phyloP scores from a whole-genome alignment of 345 rosid species.

The Cardamine occulta region DNA sequence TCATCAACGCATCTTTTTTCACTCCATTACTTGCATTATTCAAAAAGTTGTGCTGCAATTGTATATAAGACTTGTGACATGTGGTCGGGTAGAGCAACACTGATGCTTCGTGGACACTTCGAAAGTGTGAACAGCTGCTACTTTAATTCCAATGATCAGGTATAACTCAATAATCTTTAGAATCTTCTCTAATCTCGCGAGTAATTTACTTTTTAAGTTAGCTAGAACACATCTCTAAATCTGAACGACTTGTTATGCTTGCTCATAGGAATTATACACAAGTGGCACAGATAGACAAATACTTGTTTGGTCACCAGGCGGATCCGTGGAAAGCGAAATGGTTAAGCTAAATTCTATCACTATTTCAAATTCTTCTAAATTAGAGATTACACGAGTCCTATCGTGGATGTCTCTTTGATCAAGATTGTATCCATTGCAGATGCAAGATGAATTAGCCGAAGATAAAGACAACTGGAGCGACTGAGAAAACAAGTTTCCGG shows the following conservation, averaged over 20 bases:
- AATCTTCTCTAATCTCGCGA: conserved; percentile 4
- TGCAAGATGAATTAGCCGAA: conserved; percentile 54
- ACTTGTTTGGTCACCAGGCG: conserved; percentile 85
- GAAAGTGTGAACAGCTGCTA: conserved; percentile 82
- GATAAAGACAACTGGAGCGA: conserved; percentile 86
- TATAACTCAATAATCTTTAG: conserved; percentile 34
- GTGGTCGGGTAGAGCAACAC: conserved; percentile 72
- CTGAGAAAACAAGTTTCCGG: conserved; percentile 4
- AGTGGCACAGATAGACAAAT: conserved; percentile 82
- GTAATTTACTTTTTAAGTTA: conserved; percentile 13
- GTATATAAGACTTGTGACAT: conserved; percentile 69
- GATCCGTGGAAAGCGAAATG: conserved; percentile 50
- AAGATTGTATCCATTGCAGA: conserved; percentile 17
- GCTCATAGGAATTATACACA: conserved; percentile 75
- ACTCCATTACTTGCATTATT: conserved; percentile 12
- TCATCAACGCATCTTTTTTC: conserved; percentile 5
- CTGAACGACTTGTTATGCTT: conserved; percentile 21
- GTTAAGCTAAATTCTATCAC: neutral
- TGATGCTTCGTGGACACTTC: conserved; percentile 80
- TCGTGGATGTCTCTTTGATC: conserved; percentile 22
- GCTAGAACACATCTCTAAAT: conserved; percentile 6
- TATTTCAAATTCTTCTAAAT: neutral
- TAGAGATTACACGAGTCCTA: neutral
- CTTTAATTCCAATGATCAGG: conserved; percentile 85
- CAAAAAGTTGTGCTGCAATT: conserved; percentile 21